These are phyloP conservation scores for Ceratocystis harringtonii DNA, from an alignment of 2,329 filamentous ascomycete genomes.

Conservation along the genomic window DNA sequence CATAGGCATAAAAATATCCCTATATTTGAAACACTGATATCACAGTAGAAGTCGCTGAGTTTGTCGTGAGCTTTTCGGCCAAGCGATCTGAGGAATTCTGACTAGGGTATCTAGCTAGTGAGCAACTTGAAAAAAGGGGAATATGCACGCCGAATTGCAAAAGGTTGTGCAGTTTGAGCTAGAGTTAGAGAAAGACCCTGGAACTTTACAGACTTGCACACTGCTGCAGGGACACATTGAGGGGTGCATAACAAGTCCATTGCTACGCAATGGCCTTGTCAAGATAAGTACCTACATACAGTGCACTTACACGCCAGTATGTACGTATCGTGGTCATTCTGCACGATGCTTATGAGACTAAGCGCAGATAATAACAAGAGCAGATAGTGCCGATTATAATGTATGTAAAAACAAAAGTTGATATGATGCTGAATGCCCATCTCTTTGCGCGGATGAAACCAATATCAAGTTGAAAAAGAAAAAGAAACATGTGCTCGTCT, in stretches of 20 bases:
- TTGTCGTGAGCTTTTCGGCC: background rate
- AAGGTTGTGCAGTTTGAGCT: background rate
- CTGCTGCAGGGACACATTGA: constrained; percentile 2
- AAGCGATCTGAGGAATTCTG: too few species aligned
- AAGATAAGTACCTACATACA: background rate
- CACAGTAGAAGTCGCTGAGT: background rate
- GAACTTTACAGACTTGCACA: background rate
- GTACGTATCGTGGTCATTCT: background rate
- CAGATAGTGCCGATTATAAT: too few species aligned
- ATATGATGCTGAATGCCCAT: too few species aligned
- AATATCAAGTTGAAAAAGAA: too few species aligned
- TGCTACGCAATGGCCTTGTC: background rate
- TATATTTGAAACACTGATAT: constrained; percentile 6
- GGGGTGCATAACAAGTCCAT: background rate
- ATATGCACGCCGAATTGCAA: background rate
- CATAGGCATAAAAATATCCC: constrained; percentile 1
- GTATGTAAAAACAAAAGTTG: too few species aligned
- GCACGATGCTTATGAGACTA: background rate
- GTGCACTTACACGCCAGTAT: background rate
- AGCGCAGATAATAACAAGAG: background rate
- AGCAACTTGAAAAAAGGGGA: background rate
- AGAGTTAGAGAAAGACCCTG: background rate
- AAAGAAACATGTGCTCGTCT: too few species aligned
- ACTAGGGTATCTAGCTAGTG: background rate
- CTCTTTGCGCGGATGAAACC: too few species aligned